A percentile compares a stretch with the other conserved stretches of the same genome.
phyloP scores from a whole-genome alignment of 805 yeast genomes.

The Candida loeiensis region DNA sequence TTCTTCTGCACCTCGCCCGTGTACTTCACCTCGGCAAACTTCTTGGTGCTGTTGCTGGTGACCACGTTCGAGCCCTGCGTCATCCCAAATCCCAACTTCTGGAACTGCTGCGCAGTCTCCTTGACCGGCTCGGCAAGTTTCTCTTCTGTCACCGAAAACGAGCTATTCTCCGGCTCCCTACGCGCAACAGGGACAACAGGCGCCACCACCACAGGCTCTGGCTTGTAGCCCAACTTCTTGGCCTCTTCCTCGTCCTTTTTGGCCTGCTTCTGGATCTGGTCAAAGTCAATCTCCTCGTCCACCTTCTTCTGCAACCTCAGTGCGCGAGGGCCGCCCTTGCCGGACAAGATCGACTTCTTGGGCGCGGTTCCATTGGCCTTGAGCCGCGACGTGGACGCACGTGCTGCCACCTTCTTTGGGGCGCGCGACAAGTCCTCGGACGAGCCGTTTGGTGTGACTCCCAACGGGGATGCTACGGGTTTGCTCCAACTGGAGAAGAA shows the following conservation, averaged over 20 bases:
- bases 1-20: constrained; percentile 73
- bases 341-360: constrained; percentile 39
- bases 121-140: constrained; percentile 23
- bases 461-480: constrained; percentile 41
- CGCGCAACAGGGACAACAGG: constrained; percentile 2
- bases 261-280: constrained; percentile 71
- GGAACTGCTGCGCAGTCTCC: constrained; percentile 64
- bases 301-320: constrained; percentile 53
- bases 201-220: constrained; percentile 15
- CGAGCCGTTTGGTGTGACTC: constrained; percentile 41
- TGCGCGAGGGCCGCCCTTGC: constrained; percentile 49
- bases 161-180: constrained; percentile 4
- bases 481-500: constrained; percentile 91
- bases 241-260: constrained; percentile 75
- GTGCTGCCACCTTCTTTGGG: constrained; percentile 5
- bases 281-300: constrained; percentile 53
- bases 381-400: constrained; percentile 26
- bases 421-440: constrained; percentile 28
- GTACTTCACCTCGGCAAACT: constrained; percentile 56
- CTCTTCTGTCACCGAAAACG: constrained; percentile 9
- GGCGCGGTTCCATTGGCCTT: constrained; percentile 21
- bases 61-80: constrained; percentile 56
- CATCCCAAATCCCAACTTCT: constrained; percentile 90
- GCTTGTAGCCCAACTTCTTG: constrained; percentile 50
- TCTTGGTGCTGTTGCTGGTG: constrained; percentile 34